These are phyloP conservation scores for Cordyceps fumosorosea DNA, from an alignment of 2,329 filamentous ascomycete genomes.

Conservation along the genomic window DNA sequence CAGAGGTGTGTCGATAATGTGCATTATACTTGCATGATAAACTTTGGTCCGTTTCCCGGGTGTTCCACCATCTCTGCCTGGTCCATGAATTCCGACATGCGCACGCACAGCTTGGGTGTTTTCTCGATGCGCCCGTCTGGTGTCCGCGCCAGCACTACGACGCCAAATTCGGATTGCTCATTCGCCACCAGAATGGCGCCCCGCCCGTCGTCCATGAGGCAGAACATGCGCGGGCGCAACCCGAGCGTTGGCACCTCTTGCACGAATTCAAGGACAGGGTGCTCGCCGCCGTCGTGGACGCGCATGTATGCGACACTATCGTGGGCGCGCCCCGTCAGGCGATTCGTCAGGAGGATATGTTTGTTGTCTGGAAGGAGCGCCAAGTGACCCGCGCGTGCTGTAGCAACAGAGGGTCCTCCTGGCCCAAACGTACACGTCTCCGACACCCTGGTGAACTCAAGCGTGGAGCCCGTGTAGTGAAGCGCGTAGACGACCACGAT, in stretches of 20 bases:
- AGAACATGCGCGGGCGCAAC: constrained; percentile 41
- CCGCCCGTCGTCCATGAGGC: constrained; percentile 18
- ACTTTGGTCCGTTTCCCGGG: constrained; percentile 9
- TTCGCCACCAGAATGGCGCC: constrained; percentile 5
- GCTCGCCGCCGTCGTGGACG: constrained; percentile 20
- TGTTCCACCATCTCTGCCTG: not conserved
- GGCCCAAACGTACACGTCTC: constrained; percentile 35
- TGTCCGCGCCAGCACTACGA: not conserved
- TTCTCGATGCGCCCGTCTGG: not conserved
- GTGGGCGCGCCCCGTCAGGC: constrained; percentile 36
- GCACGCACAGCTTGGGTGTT: not conserved
- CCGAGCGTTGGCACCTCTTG: constrained; percentile 30
- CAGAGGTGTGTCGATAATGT: not conserved
- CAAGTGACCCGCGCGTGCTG: constrained; percentile 40
- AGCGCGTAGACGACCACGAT: constrained; percentile 37
- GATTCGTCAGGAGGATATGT: constrained; percentile 47
- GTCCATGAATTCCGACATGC: constrained; percentile 9
- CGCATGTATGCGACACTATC: constrained; percentile 44
- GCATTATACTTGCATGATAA: not conserved
- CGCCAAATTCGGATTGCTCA: not conserved
- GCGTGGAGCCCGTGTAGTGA: constrained; percentile 28
- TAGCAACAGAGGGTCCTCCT: constrained; percentile 25
- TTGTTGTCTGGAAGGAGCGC: constrained; percentile 33
- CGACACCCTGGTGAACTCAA: constrained; percentile 32
- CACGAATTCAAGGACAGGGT: constrained; percentile 26